Evolutionary conservation across 306 rosid genomes (phyloP), one percentile per base, ranked within the genome.

Genomic region (Canavalia gladiata): DNA sequence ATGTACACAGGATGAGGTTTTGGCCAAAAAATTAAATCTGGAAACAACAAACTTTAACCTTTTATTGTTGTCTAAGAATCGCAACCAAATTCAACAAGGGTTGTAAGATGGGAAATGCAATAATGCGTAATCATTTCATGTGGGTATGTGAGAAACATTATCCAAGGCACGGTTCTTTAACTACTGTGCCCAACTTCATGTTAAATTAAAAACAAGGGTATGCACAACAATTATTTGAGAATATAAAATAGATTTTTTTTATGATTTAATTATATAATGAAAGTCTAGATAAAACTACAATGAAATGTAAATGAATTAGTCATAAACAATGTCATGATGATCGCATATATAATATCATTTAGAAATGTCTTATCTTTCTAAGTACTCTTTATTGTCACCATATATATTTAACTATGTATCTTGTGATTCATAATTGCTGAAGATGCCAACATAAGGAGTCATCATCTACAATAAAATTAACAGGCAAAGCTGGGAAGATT

Each of bases 401-500:
- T 74, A 25, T 72, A 7, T 56, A 56, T 49, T 10, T 2, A 8
- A 58, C 55, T 34, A 8, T 78, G 41, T 67, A 60, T 51, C 35
- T 80, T 65, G 29, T 66, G 56, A 55, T 77, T 72, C 84, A 87
- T 42, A n/a, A 73, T 66, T 52, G 82, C 74, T 30, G 79, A 67
- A 68, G 68, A 30, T 8, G 12, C 34, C 46, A 57, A 52, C 25
- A 76, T 37, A 57, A 72, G 54, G 81, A 81, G 45, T 54, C 79
- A 73, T 68, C 72, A 72, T 8, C 78, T 33, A 80, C 76, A 87
- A 87, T 81, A 83, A 83, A 83, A 68, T 47, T 49, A 30, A 60
- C 7, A 60, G 71, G 70, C 62, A 76, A 68, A 70, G 75, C 56
- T 60, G 11, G 43, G 70, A 64, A 73, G 76, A 80, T 64, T 56